These are phyloP conservation scores for Corylus avellana DNA, from an alignment of 306 rosid genomes.

Conservation along the genomic window DNA sequence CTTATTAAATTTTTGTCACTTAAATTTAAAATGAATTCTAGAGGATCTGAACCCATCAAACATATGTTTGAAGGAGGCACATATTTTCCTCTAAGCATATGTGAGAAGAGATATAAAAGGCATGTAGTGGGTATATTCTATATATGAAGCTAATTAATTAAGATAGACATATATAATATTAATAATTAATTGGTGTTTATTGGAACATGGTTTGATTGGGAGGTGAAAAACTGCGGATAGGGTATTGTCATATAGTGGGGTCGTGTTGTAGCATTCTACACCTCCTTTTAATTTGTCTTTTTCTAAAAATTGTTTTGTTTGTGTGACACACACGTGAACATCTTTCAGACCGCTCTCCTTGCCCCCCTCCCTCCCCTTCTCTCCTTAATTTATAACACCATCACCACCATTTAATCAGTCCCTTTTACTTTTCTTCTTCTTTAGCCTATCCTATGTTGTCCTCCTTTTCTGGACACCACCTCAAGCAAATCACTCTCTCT, in stretches of 20 bases:
- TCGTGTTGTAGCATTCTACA: conserved; percentile 55
- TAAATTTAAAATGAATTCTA: no score
- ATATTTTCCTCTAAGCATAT: not conserved
- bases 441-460: conserved; percentile 37
- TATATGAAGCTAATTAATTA: no score
- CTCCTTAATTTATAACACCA: conserved; percentile 27
- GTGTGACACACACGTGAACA: conserved; percentile 59
- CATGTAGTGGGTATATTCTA: no score
- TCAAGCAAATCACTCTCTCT: conserved; percentile 4
- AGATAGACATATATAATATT: no score
- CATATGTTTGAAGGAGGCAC: not conserved
- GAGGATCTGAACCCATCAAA: no score
- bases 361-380: conserved; percentile 2
- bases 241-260: conserved; percentile 33
- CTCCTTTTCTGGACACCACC: conserved; percentile 30
- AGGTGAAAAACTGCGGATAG: conserved; percentile 35
- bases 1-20: no score
- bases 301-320: conserved; percentile 30
- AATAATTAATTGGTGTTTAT: not conserved
- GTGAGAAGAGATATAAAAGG: no score
- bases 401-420: conserved; percentile 27
- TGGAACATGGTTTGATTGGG: conserved; percentile 4
- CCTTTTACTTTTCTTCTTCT: conserved; percentile 23
- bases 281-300: conserved; percentile 58
- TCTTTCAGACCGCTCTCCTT: conserved; percentile 33